Percentiles rank a stretch among this genome's conserved stretches.
These are phyloP conservation scores for Leptosphaerulina australis DNA, from an alignment of 2,329 filamentous ascomycete species.

Conservation along the genomic window DNA sequence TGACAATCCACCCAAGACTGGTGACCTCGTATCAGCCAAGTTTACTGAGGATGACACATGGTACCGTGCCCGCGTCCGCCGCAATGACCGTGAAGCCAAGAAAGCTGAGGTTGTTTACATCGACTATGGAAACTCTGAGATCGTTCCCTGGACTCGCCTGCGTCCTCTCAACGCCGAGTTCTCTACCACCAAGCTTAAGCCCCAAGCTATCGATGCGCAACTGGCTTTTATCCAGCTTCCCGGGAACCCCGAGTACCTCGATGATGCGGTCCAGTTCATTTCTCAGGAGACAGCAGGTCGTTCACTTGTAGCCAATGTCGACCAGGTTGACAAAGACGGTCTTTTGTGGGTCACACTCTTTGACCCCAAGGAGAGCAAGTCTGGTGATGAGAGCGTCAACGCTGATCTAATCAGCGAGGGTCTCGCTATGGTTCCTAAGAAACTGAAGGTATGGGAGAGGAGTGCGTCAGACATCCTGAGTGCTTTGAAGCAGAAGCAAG, in stretches of 20 bases:
- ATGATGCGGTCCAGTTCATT: constrained; percentile 78
- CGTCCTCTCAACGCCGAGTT: constrained; percentile 86
- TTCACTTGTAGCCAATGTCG: constrained; percentile 87
- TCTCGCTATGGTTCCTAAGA: constrained; percentile 87
- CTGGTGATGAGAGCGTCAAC: constrained; percentile 81
- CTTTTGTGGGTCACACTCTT: constrained; percentile 86
- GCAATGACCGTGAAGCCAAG: constrained; percentile 88
- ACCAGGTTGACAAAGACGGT: constrained; percentile 81
- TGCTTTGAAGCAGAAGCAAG: constrained; percentile 74
- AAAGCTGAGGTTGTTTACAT: constrained; percentile 91
- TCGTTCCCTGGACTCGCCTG: constrained; percentile 81
- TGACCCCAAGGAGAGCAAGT: constrained; percentile 69
- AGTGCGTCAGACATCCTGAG: constrained; percentile 74
- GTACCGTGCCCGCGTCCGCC: constrained; percentile 90
- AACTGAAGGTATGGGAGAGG: constrained; percentile 90
- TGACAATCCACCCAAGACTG: constrained; percentile 79
- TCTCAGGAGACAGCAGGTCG: constrained; percentile 75
- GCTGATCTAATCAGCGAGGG: constrained; percentile 83
- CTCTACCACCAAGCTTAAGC: constrained; percentile 73
- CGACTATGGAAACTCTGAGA: constrained; percentile 95
- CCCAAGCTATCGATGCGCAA: constrained; percentile 85
- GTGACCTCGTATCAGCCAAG: constrained; percentile 87
- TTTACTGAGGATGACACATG: constrained; percentile 90
- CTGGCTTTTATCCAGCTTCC: constrained; percentile 91
- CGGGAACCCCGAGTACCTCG: constrained; percentile 74